These are phyloP conservation scores for Prinsepia uniflora DNA, from an alignment of 306 rosid genomes.

Conservation along the genomic window DNA sequence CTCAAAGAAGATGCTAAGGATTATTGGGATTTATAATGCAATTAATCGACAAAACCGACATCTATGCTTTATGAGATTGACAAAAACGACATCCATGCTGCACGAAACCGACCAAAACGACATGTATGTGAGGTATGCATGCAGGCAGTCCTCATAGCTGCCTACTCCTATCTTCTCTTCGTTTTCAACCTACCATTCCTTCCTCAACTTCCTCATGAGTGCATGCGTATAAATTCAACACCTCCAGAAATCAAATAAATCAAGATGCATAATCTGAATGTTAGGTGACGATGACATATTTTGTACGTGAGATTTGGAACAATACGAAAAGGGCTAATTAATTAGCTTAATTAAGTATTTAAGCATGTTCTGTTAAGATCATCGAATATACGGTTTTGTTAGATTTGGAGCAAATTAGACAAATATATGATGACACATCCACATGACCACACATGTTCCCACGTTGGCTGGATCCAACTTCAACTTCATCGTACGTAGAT, in stretches of 20 bases:
- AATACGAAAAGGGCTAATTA: too few relatives aligned
- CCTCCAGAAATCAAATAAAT: background rate
- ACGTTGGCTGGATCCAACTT: background rate
- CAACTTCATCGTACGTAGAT: background rate
- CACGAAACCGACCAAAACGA: too few relatives aligned
- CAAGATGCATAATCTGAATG: background rate
- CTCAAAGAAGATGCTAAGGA: too few relatives aligned
- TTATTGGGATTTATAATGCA: too few relatives aligned
- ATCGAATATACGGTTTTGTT: background rate
- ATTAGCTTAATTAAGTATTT: too few relatives aligned
- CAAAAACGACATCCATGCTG: too few relatives aligned
- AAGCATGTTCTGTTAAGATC: too few relatives aligned
- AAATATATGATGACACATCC: background rate
- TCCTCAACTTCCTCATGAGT: background rate
- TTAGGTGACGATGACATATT: background rate
- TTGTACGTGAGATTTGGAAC: background rate
- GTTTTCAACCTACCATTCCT: background rate
- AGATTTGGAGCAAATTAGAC: background rate
- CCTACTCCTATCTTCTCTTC: background rate
- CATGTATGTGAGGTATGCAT: too few relatives aligned
- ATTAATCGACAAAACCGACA: too few relatives aligned
- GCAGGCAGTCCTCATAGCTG: background rate
- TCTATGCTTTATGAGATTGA: too few relatives aligned
- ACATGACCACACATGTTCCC: conserved; percentile 8
- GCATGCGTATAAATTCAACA: background rate